Evolutionary conservation across 73 alveolate species (phyloP).

Genomic region (Breviolum minutum): DNA sequence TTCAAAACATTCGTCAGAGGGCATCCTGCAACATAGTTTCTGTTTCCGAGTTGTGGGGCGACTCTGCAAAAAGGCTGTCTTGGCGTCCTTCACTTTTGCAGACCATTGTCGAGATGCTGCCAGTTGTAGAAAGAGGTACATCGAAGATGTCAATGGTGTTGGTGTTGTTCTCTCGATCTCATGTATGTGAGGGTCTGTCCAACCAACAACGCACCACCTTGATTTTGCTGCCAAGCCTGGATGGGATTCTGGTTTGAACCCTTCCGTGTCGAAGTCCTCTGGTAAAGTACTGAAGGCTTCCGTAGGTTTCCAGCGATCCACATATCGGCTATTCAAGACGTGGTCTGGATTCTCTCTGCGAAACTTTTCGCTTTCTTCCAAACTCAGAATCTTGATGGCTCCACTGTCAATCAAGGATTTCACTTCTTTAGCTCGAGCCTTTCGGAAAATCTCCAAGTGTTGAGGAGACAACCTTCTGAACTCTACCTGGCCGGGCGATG

Average conservation of each 20-base stretch:
- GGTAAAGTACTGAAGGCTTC: not conserved
- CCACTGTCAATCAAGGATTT: not conserved
- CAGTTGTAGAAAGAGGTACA: not conserved
- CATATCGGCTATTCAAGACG: not conserved
- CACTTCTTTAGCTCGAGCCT: not conserved
- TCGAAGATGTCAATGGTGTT: not conserved
- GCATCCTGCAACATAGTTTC: constrained; percentile 17
- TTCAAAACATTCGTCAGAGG: not conserved
- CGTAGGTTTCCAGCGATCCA: constrained; percentile 58
- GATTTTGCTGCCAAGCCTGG: constrained; percentile 1
- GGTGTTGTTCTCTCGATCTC: constrained; percentile 2
- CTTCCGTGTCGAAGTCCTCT: not conserved
- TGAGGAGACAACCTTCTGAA: not conserved
- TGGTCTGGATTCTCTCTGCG: not conserved
- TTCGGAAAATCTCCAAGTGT: not conserved
- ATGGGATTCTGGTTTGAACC: not conserved
- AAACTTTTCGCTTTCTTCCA: not conserved
- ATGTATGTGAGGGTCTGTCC: constrained; percentile 7
- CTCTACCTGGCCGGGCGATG: not conserved
- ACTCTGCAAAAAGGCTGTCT: not conserved
- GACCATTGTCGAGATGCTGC: not conserved
- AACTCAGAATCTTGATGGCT: not conserved
- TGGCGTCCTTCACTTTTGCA: constrained; percentile 1
- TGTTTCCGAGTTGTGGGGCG: not conserved
- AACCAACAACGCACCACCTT: not conserved